Conservation (phyloP, 208 protist species). For the Hexamita inflata region DNA sequence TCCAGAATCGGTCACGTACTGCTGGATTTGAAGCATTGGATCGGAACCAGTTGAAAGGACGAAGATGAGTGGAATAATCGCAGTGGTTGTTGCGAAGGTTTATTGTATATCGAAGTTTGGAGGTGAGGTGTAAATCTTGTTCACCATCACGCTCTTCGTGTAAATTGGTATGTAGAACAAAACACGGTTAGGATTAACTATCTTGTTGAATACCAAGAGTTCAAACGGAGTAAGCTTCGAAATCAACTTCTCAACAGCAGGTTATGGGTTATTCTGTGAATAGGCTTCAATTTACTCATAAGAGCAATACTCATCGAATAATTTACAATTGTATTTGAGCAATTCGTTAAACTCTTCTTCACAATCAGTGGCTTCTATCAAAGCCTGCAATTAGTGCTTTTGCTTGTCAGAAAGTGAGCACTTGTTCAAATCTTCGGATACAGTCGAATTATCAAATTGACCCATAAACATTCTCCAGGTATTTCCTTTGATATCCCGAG, state of each 20-base stretch:
- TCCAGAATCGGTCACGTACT: conserved; percentile 79
- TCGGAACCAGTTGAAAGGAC: conserved; percentile 89
- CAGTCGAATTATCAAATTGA: not conserved
- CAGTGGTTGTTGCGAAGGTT: conserved; percentile 74
- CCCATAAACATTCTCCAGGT: conserved; percentile 29
- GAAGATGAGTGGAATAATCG: conserved; percentile 80
- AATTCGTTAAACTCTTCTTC: not conserved
- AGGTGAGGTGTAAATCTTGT: conserved; percentile 68
- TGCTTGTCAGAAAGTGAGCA: too few relatives aligned
- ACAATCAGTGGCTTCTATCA: too few relatives aligned
- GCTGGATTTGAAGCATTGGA: conserved; percentile 75
- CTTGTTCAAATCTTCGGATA: not conserved
- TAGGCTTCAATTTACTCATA: conserved; percentile 54
- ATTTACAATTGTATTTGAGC: too few relatives aligned
- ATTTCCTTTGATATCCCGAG: not conserved
- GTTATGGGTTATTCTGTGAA: conserved; percentile 58
- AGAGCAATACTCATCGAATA: conserved; percentile 57
- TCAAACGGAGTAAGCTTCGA: conserved; percentile 67
- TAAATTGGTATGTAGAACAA: conserved; percentile 22
- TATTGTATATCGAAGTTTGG: conserved; percentile 78
- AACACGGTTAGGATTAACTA: conserved; percentile 64
- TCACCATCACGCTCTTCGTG: not conserved
- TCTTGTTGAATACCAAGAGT: conserved; percentile 75
- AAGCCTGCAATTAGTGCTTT: not conserved
- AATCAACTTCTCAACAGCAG: conserved; percentile 64